Base-by-base conservation (phyloP, 805 yeast species). In the Metschnikowia continentalis region DNA sequence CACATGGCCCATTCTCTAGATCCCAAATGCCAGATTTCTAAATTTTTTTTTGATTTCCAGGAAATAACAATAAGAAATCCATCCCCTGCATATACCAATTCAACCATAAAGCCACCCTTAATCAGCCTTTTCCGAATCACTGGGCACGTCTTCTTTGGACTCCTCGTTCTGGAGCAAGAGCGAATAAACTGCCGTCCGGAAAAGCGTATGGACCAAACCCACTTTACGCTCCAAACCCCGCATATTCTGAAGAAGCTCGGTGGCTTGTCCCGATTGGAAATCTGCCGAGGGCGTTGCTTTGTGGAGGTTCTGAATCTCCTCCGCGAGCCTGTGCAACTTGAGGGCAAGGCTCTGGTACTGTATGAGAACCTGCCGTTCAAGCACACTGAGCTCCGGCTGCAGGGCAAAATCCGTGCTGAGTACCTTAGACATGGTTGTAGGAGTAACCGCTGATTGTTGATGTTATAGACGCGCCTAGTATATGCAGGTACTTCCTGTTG, bases 101-200 rank as follows among this genome's bases (percentile, higher is more conserved):
- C 30, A 8, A 8, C 5, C 11, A 10, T 26, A 10, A 26, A 26
- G 30, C 30, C 11, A 26, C 11, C 5, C 11, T 26, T 26, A 26
- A 26, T 26, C 19, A 11, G 32, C 13, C 32, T 39, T 20, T n/a
- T 33, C 42, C n/a, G 15, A 3, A n/a, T 30, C 44, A 15, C 23
- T 19, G 5, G 19, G 20, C 22, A 32, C 15, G 14, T 20, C 46
- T 32, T 43, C 11, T 30, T 35, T 35, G 17, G 44, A 32, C 46
- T 50, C 57, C 35, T 55, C 57, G 38, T 55, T 57, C 57, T 82
- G 84, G 37, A 82, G 61, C 50, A 82, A 78, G 47, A 85, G 68
- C 15, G 84, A 79, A 61, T 86, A 86, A 3, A 86, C 88, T 3
- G 90, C 85, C 4, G 87, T 84, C 56, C 84, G 82, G 65, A 86